Conservation (phyloP, 2,329 filamentous ascomycete species). For the Parascedosporium putredinis region DNA sequence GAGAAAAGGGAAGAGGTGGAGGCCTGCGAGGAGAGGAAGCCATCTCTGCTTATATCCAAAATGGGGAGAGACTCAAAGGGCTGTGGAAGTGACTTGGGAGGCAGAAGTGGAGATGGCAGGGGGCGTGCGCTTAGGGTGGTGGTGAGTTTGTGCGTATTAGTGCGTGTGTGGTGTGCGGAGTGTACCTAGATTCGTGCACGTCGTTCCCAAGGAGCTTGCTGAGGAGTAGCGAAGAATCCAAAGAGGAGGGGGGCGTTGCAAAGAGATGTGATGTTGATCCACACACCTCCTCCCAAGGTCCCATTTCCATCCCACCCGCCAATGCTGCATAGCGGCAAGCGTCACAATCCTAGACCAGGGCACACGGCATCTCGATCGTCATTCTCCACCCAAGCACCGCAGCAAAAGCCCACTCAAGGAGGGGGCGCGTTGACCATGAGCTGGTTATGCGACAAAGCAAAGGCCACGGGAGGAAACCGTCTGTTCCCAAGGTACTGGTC, state of each 20-base stretch:
- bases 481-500: not conserved
- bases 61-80: not conserved
- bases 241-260: too few species aligned
- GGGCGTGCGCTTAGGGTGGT: not conserved
- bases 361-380: not conserved
- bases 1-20: constrained; percentile 9
- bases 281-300: not conserved
- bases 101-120: not conserved
- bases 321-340: not conserved
- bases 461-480: too few species aligned
- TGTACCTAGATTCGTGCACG: too few species aligned
- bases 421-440: not conserved
- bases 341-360: not conserved
- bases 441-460: too few species aligned
- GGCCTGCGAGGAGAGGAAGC: constrained; percentile 9
- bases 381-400: constrained; percentile 3
- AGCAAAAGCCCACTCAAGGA: not conserved
- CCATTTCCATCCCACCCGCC: not conserved
- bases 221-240: too few species aligned
- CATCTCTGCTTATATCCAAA: constrained; percentile 10
- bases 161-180: too few species aligned
- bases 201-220: too few species aligned
- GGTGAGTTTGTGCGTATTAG: too few species aligned
- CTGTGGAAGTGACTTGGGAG: not conserved
- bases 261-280: too few species aligned